phyloP scores from a whole-genome alignment of 495 filamentous ascomycete species.

The Apiosordaria backusii region DNA sequence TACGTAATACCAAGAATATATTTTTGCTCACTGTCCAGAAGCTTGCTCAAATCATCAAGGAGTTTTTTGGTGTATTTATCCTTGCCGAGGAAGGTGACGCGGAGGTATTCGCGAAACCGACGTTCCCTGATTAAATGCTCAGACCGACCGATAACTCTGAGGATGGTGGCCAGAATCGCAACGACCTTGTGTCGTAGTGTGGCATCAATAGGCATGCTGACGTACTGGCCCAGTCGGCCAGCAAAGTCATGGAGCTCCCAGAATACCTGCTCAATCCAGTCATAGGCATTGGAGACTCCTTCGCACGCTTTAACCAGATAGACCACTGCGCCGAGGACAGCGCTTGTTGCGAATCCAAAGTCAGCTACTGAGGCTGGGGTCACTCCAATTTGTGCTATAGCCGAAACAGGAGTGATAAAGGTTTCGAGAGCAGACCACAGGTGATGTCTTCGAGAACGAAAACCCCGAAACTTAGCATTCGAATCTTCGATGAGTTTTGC shows the following conservation, averaged over 20 bases:
- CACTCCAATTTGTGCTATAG: not conserved
- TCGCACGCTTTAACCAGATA: constrained; percentile 16
- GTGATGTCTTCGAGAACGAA: not conserved
- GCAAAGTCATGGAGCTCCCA: constrained; percentile 17
- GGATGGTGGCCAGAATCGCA: not conserved
- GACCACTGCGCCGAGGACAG: not conserved
- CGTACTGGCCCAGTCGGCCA: constrained; percentile 2
- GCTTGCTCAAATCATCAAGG: not conserved
- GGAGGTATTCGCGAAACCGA: not conserved
- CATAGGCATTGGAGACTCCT: constrained; percentile 15
- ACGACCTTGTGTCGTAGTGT: not conserved
- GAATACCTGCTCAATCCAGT: constrained; percentile 19
- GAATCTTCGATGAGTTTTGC: not conserved
- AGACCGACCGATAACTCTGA: not conserved
- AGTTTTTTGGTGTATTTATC: not conserved
- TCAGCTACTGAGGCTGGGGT: not conserved
- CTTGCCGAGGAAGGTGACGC: not conserved
- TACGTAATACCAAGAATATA: not conserved
- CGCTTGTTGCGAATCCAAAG: not conserved
- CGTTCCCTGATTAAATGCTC: not conserved
- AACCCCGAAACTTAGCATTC: not conserved
- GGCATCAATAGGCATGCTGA: not conserved
- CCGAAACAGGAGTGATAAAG: not conserved
- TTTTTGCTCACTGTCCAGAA: not conserved
- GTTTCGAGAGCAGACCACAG: not conserved